Conservation (phyloP, 441 rosid genomes). For the Brassica balearica region DNA sequence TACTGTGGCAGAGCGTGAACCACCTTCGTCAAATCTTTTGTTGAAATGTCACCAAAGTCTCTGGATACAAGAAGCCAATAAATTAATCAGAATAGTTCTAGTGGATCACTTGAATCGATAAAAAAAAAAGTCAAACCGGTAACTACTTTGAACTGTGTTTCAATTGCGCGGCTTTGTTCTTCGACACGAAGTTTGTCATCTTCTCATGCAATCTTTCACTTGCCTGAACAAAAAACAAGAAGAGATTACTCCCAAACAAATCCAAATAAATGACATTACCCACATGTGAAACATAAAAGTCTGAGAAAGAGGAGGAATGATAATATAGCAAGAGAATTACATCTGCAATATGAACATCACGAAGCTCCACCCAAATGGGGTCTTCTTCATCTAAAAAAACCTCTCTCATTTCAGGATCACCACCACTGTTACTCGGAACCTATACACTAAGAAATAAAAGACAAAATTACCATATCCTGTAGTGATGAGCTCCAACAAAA, state of each 20-base stretch:
- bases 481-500: conserved; percentile 20
- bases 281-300: background rate
- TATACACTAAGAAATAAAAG: conserved; percentile 46
- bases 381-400: conserved; percentile 93
- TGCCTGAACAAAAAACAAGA: conserved; percentile 56
- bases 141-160: conserved; percentile 85
- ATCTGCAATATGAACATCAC: conserved; percentile 94
- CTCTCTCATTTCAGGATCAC: conserved; percentile 82
- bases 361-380: conserved; percentile 96
- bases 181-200: conserved; percentile 81
- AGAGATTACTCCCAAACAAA: conserved; percentile 8
- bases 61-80: conserved; percentile 44
- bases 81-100: conserved; percentile 4
- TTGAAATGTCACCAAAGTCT: conserved; percentile 80
- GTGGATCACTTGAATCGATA: conserved; percentile 14
- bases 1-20: conserved; percentile 97
- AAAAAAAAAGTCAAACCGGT: conserved; percentile 17
- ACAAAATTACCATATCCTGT: conserved; percentile 42
- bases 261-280: conserved; percentile 3
- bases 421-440: conserved; percentile 81
- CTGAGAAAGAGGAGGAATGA: too few species aligned
- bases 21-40: conserved; percentile 91
- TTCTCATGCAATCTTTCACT: conserved; percentile 87
- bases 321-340: conserved; percentile 48
- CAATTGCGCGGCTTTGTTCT: conserved; percentile 94